Percentiles rank a stretch among this genome's conserved stretches.
phyloP scores from a whole-genome alignment of 768 basidiomycete species.

The Pulveroboletus sp. region DNA sequence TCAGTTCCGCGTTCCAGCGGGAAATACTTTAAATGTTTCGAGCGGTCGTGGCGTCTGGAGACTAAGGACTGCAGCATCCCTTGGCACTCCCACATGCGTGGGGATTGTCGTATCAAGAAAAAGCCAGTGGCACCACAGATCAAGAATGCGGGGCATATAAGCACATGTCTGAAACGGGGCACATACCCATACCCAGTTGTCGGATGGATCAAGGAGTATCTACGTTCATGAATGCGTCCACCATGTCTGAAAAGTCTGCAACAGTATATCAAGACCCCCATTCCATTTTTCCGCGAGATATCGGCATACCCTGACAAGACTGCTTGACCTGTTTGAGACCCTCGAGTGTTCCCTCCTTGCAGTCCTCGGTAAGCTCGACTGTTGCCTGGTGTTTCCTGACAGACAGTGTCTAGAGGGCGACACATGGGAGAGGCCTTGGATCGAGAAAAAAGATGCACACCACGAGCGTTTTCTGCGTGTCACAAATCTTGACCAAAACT shows the following conservation, averaged over 20 bases:
- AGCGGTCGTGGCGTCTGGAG: too few species aligned
- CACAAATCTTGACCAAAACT: slow-evolving; percentile 23
- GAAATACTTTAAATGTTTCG: too few species aligned
- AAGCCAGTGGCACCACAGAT: not conserved
- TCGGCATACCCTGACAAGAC: slow-evolving; percentile 19
- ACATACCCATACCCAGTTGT: slow-evolving; percentile 2
- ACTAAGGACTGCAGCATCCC: too few species aligned
- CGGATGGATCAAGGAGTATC: slow-evolving; percentile 1
- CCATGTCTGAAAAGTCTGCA: slow-evolving; percentile 18
- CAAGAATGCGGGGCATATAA: too few species aligned
- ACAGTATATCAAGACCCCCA: not conserved
- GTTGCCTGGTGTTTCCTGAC: slow-evolving; percentile 28
- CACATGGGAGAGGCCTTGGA: not conserved
- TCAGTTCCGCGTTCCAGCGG: too few species aligned
- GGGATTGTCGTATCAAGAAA: not conserved
- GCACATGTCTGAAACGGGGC: too few species aligned
- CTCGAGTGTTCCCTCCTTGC: slow-evolving; percentile 25
- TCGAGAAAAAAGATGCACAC: slow-evolving; percentile 11
- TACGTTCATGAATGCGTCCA: slow-evolving; percentile 18
- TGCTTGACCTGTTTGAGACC: slow-evolving; percentile 19
- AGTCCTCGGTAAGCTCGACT: slow-evolving; percentile 17
- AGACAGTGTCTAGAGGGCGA: slow-evolving; percentile 20
- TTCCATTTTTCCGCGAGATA: not conserved
- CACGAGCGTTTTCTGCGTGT: slow-evolving; percentile 24
- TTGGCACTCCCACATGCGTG: too few species aligned